Evolutionary conservation across 1,139 yeast genomes (phyloP), one percentile per base, ranked within the genome.

Genomic region (Magnusiomyces ingens): DNA sequence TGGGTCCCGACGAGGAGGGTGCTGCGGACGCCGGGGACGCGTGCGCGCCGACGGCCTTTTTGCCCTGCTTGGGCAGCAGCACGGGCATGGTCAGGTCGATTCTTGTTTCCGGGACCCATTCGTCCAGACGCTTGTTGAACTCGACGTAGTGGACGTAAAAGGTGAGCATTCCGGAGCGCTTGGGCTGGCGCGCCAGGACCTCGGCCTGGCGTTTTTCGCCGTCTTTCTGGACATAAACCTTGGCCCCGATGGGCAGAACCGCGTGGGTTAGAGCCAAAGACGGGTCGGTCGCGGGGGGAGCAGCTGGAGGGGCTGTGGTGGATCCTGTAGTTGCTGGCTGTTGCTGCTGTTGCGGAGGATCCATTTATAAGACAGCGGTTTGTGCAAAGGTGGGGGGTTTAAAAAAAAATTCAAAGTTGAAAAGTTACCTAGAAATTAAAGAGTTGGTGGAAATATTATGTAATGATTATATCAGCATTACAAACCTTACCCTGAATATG

Each of bases 61-160:
- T 64, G 32, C 65, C 71, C 0, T 78, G 82, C 59, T 80, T 82
- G 0, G 97, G 97, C 58, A 82, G 74, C 41, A 80, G 79, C 57
- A 91, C 80, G 0, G 89, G 86, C 57, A 81, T 74, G 22, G 76
- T 72, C 56, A 82, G 78, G 66, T 89, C 90, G 10, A 93, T 81
- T 53, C 95, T 75, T 38, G 81, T 83, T 4, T 80, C 75, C 15
- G 78, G 75, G 5, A 93, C 81, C 98, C 98, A 93, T 68, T 93
- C 99, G 72, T 93, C 99, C 62, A 93, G 76, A 67, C 93, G 84
- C 67, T 93, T 93, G 72, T 93, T 93, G 74, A 85, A 93, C 62
- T 91, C 96, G 55, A 83, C 89, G 70, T 90, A 93, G 70, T 93
- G 99, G 29, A 93, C 97, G 68, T 94, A 93, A 68, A 84, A 91